Percentiles rank a stretch among this genome's conserved stretches.
Conservation (phyloP, 1,139 yeast genomes). For the Trichomonascaceae sp. region DNA sequence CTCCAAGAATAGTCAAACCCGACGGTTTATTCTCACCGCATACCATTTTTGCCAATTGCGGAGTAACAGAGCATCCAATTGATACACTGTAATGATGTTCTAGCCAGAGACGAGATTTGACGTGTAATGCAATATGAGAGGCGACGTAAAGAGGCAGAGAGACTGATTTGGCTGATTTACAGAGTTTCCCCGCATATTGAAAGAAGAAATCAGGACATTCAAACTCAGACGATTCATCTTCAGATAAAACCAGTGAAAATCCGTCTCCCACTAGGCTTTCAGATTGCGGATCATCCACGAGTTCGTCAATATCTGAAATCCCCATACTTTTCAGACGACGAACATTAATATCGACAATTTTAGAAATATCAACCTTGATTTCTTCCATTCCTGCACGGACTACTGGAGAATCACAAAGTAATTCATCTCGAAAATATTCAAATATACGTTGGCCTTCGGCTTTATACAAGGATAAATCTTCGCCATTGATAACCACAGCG, state of each 20-base stretch:
- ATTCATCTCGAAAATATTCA: conserved; percentile 21
- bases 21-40: conserved; percentile 30
- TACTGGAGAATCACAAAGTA: conserved; percentile 24
- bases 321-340: conserved; percentile 15
- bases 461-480: conserved; percentile 30
- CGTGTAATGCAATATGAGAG: conserved; percentile 27
- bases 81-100: conserved; percentile 31
- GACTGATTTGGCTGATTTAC: neutral
- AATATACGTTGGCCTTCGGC: conserved; percentile 30
- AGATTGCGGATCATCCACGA: conserved; percentile 17
- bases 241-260: conserved; percentile 13
- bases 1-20: conserved; percentile 29
- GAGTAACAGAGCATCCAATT: conserved; percentile 31
- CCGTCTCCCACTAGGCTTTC: conserved; percentile 16
- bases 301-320: conserved; percentile 11
- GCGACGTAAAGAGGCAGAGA: conserved; percentile 20
- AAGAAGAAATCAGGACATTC: conserved; percentile 28
- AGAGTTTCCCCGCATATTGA: conserved; percentile 25
- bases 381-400: conserved; percentile 37
- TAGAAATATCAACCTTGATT: conserved; percentile 31
- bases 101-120: conserved; percentile 25
- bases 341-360: conserved; percentile 19
- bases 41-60: conserved; percentile 32
- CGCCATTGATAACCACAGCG: conserved; percentile 33
- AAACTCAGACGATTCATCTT: conserved; percentile 11